Base-by-base conservation (phyloP, 306 rosid genomes). In the Vicia villosa region DNA sequence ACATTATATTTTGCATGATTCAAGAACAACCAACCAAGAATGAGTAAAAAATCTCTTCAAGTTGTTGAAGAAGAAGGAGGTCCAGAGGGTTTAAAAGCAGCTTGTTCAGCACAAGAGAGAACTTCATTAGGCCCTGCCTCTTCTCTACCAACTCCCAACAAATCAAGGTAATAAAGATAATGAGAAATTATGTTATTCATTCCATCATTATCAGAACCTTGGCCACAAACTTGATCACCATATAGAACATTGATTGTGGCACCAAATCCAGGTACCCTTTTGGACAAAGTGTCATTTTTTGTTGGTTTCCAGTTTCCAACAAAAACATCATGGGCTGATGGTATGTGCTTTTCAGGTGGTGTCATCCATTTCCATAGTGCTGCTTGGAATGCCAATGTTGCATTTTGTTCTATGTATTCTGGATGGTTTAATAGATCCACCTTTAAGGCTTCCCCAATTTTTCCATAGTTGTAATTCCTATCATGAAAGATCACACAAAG, bases 401-500 rank as follows among this genome's bases (percentile, higher is more conserved):
- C 97, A 34, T 95, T 95, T 72, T 91, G 96, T 73, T 91, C 99
- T 4, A 95, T 63, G 85, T 84, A 95, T 79, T 95, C 99, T 42
- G 99, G 99, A 78, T 91, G 96, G 68, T 80, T 76, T 84, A 95
- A 76, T 72, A 95, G 83, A 79, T 95, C 86, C 40, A 80, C 81
- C 78, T 91, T 84, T 75, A 95, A 77, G 34, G 86, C 92, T 16
- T 91, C 87, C 32, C 97, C 99, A 40, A 74, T 54, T 41, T 81
- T 81, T 37, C 97, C 99, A 11, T 95, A 95, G 62, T 91, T 91
- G 91, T 73, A 91, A 86, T 94, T 91, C 99, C 99, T 94, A 57
- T 13, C 20, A 55, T 34, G 13, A 56, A 70, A 61, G 30, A 64
- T 66, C 14, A 19, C 16, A 65, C 21, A 5, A 41, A 12, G 41